Base-by-base conservation (phyloP, 148 eudicot species). In the Vaccinium corymbosum region DNA sequence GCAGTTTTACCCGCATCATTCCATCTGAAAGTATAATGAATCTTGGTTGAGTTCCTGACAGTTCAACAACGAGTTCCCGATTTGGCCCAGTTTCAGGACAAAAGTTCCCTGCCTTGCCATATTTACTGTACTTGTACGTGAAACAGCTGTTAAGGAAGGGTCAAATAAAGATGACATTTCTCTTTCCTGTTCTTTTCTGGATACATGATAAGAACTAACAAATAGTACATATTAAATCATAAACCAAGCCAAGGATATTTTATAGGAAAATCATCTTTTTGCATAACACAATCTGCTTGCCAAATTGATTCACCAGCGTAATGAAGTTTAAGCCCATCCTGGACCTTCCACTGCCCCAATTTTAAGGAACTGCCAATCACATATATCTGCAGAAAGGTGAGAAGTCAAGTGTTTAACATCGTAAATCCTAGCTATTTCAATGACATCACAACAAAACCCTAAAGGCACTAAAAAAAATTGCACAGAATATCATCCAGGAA, bases 241-340 rank as follows among this genome's bases (percentile, higher is more conserved):
- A 76, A 80, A 66, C 50, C 11, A 48, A 78, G 38, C 48, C n/a
- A 92, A 94, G 98, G 98, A 95, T 95, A 96, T 94, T 91, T 93
- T 88, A 96, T 76, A 70, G 99, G 98, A 61, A 96, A 93, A 82
- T 94, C 99, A 61, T 89, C 90, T 85, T 89, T 92, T 76, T 73
- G 86, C 87, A 96, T 85, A 85, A 91, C 85, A 87, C 95, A 90
- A 74, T 91, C 95, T 59, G 92, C 97, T 80, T 92, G 91, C 98
- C 98, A 96, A 77, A 92, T 81, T 17, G 97, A 94, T 49, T 96
- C 98, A 79, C 99, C 98, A 68, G 93, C 92, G 82, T 93, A 93
- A 79, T 85, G 88, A 83, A 96, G 97, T 84, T 91, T 90, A 84
- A 96, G 92, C 72, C 92, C 93, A 83, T 87, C 92, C 86, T 93